Percentiles rank a stretch among this genome's conserved stretches.
These are phyloP conservation scores for Tuber umbilicatum DNA, from an alignment of 495 filamentous ascomycete species.

Conservation along the genomic window DNA sequence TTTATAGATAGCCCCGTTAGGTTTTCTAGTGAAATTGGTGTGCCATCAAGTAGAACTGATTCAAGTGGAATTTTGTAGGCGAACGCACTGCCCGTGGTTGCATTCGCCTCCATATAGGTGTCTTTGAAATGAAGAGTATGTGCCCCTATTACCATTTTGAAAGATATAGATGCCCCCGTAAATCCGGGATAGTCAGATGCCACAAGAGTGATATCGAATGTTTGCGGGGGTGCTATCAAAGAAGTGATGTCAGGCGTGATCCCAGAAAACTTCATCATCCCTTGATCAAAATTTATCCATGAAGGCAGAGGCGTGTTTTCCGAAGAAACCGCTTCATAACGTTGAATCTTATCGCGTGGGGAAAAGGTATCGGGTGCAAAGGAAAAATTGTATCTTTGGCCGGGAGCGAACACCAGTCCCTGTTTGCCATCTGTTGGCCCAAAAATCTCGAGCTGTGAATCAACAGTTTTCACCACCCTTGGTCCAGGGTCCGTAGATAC, in stretches of 20 bases:
- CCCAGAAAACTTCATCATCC: constrained; percentile 64
- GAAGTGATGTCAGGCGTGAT: constrained; percentile 58
- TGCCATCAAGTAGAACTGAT: constrained; percentile 58
- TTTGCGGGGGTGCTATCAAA: constrained; percentile 60
- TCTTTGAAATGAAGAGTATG: constrained; percentile 61
- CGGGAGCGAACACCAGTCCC: constrained; percentile 30
- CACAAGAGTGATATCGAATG: constrained; percentile 65
- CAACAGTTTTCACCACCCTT: constrained; percentile 46
- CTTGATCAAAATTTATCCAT: constrained; percentile 71
- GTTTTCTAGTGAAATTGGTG: constrained; percentile 46
- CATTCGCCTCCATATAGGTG: constrained; percentile 53
- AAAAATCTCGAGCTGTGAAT: constrained; percentile 47
- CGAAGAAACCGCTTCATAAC: constrained; percentile 68
- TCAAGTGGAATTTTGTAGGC: constrained; percentile 51
- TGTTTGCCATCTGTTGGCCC: constrained; percentile 39
- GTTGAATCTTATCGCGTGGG: constrained; percentile 21
- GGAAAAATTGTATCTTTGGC: constrained; percentile 29
- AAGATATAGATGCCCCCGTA: constrained; percentile 57
- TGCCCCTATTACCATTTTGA: constrained; percentile 62
- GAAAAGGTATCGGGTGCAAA: constrained; percentile 33
- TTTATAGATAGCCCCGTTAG: constrained; percentile 50
- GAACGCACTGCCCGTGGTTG: constrained; percentile 52
- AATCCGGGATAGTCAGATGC: constrained; percentile 77
- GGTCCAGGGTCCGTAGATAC: constrained; percentile 52
- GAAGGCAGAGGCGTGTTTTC: constrained; percentile 80